These are phyloP conservation scores for Rhazya stricta DNA, from an alignment of 257 asterid genomes.

Conservation along the genomic window DNA sequence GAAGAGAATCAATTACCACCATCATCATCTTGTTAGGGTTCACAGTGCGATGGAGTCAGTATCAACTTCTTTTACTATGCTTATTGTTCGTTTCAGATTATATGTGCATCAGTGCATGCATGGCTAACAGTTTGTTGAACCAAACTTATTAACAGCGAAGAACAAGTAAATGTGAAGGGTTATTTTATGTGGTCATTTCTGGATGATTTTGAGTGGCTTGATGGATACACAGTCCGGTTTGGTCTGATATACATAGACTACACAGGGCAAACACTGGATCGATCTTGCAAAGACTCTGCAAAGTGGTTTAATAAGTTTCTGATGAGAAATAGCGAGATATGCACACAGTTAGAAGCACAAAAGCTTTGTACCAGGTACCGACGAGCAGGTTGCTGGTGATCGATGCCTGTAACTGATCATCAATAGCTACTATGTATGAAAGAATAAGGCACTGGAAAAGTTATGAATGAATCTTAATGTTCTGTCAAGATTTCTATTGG, in stretches of 20 bases:
- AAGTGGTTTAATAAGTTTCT: background rate
- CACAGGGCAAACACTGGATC: background rate
- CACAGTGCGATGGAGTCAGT: background rate
- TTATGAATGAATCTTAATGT: no score
- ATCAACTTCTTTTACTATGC: background rate
- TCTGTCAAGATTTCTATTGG: no score
- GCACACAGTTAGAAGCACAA: no score
- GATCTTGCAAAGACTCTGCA: constrained; percentile 4
- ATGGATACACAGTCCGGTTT: background rate
- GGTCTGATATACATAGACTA: constrained; percentile 1
- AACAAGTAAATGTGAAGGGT: constrained; percentile 1
- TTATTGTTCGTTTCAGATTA: background rate
- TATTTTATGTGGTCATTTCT: constrained; percentile 4
- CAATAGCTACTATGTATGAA: no score
- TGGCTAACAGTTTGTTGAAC: background rate
- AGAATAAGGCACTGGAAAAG: no score
- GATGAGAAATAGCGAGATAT: no score
- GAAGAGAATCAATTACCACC: background rate
- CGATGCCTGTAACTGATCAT: no score
- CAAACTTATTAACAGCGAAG: background rate
- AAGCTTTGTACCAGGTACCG: no score
- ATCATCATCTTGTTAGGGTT: background rate
- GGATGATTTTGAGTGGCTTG: constrained; percentile 8
- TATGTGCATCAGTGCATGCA: no score
- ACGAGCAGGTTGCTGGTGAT: no score